Conservation (phyloP, 2,329 filamentous ascomycete species). For the Hawksworthiomyces lignivorus region DNA sequence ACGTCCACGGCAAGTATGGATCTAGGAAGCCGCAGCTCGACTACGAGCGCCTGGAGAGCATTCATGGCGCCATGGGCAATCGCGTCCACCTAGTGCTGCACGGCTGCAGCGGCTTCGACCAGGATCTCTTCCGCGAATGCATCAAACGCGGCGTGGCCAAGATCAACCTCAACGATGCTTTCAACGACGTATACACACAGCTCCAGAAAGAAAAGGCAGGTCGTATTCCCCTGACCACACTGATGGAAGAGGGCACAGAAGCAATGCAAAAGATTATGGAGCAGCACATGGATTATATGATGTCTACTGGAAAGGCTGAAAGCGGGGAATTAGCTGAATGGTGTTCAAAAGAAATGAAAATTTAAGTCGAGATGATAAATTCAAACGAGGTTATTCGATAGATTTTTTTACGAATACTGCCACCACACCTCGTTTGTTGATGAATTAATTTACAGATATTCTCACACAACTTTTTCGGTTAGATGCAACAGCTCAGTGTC, state of each 20-base stretch:
- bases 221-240: conserved; percentile 34
- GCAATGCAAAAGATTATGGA: conserved; percentile 40
- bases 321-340: too few species aligned
- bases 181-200: conserved; percentile 38
- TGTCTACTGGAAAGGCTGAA: too few species aligned
- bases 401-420: too few species aligned
- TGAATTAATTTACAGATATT: too few species aligned
- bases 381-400: too few species aligned
- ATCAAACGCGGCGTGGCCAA: conserved; percentile 37
- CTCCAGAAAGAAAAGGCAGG: conserved; percentile 35
- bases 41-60: conserved; percentile 36
- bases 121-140: conserved; percentile 35
- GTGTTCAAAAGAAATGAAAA: too few species aligned
- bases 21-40: conserved; percentile 35
- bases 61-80: conserved; percentile 34
- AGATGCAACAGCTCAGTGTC: too few species aligned
- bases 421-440: too few species aligned
- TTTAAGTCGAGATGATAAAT: too few species aligned
- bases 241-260: conserved; percentile 38
- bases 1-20: conserved; percentile 67
- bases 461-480: too few species aligned
- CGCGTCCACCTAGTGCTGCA: conserved; percentile 38
- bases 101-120: conserved; percentile 36
- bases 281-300: conserved; percentile 30
- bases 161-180: conserved; percentile 42